These are phyloP conservation scores for Grosmannia clavigera DNA, from an alignment of 2,329 filamentous ascomycete species.

Conservation along the genomic window DNA sequence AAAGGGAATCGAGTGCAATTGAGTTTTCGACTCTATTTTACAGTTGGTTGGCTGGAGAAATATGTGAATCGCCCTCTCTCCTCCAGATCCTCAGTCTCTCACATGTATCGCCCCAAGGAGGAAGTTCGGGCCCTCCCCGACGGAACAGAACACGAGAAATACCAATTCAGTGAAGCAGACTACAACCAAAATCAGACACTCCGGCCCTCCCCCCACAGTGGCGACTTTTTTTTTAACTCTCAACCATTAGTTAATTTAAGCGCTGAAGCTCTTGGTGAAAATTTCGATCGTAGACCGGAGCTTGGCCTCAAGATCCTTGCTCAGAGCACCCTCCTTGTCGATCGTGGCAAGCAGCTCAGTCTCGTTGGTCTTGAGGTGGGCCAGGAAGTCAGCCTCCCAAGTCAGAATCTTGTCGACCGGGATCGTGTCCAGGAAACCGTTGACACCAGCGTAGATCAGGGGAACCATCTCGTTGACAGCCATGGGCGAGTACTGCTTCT, in stretches of 20 bases:
- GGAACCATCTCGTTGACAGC: slow-evolving; percentile 99
- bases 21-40: slow-evolving; percentile 53
- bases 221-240: slow-evolving; percentile 2
- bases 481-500: slow-evolving; percentile 99
- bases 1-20: slow-evolving; percentile 51
- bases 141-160: slow-evolving; percentile 22
- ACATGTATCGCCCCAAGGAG: slow-evolving; percentile 32
- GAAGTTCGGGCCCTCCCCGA: slow-evolving; percentile 28
- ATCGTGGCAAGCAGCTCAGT: slow-evolving; percentile 71
- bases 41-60: slow-evolving; percentile 40
- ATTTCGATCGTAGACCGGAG: slow-evolving; percentile 61
- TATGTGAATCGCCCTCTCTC: slow-evolving; percentile 25
- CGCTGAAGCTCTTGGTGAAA: slow-evolving; percentile 91
- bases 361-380: slow-evolving; percentile 87
- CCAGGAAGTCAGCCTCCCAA: slow-evolving; percentile 92
- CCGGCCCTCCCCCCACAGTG: neutral
- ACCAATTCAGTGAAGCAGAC: slow-evolving; percentile 1
- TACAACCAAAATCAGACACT: slow-evolving; percentile 23
- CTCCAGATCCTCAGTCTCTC: slow-evolving; percentile 28
- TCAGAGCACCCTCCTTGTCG: slow-evolving; percentile 89
- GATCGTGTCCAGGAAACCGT: slow-evolving; percentile 80
- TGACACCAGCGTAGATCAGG: slow-evolving; percentile 98
- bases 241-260: slow-evolving; percentile 12
- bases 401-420: slow-evolving; percentile 82
- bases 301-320: slow-evolving; percentile 83